Conservation (phyloP, 805 yeast genomes). For the Candida cerambycidarum region DNA sequence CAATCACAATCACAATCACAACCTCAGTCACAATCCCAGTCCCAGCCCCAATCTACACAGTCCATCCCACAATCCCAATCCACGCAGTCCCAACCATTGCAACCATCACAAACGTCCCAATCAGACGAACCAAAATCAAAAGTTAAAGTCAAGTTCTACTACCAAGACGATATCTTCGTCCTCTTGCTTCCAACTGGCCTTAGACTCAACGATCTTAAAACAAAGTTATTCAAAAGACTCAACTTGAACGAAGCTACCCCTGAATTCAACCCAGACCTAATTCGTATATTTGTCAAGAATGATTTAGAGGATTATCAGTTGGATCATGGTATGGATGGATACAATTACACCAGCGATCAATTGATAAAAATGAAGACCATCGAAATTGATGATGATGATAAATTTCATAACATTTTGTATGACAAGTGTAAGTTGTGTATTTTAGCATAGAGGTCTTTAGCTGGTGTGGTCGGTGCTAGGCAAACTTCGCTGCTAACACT, state of each 20-base stretch:
- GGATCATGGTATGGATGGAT: conserved; percentile 28
- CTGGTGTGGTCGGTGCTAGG: too few species aligned
- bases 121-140: conserved; percentile 22
- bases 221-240: conserved; percentile 51
- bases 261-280: conserved; percentile 17
- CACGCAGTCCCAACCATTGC: too few species aligned
- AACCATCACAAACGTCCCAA: too few species aligned
- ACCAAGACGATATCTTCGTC: conserved; percentile 80
- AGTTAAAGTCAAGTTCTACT: conserved; percentile 71
- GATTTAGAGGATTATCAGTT: conserved; percentile 42
- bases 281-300: conserved; percentile 39
- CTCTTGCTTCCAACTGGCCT: conserved; percentile 52
- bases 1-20: conserved; percentile 16
- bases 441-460: conserved; percentile 17
- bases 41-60: not conserved
- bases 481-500: too few species aligned
- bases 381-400: conserved; percentile 40
- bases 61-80: not conserved
- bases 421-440: conserved; percentile 46
- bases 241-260: conserved; percentile 26
- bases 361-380: conserved; percentile 27
- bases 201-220: conserved; percentile 48
- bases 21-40: conserved; percentile 17
- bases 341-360: conserved; percentile 27
- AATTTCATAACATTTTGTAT: conserved; percentile 38